Evolutionary conservation across 495 filamentous ascomycete genomes (phyloP).

Genomic region (Penicillium tannophilum): DNA sequence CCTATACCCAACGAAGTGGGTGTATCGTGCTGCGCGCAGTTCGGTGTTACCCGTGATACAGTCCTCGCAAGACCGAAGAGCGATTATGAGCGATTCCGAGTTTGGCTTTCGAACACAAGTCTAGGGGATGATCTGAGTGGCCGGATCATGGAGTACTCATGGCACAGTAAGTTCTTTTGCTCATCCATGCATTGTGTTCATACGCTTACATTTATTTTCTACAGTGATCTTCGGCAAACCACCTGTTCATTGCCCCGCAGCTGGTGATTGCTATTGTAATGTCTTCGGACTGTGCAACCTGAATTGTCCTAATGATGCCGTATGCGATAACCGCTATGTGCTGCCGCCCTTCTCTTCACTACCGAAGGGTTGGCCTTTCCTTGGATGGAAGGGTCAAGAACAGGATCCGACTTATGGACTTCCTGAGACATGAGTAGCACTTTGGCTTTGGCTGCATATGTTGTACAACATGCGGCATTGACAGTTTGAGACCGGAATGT

Average conservation of each 20-base stretch:
- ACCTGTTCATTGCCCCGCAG: slow-evolving; percentile 57
- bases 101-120: slow-evolving; percentile 61
- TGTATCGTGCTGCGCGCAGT: slow-evolving; percentile 71
- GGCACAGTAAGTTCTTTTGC: slow-evolving; percentile 56
- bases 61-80: slow-evolving; percentile 48
- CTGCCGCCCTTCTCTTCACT: slow-evolving; percentile 50
- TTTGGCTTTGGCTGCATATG: neutral
- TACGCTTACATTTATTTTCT: slow-evolving; percentile 5
- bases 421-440: slow-evolving; percentile 32
- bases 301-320: slow-evolving; percentile 34
- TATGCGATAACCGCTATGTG: slow-evolving; percentile 48
- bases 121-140: slow-evolving; percentile 61
- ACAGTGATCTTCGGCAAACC: slow-evolving; percentile 54
- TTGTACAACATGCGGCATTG: neutral
- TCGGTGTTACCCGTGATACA: slow-evolving; percentile 62
- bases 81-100: slow-evolving; percentile 58
- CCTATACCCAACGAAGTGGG: slow-evolving; percentile 54
- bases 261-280: slow-evolving; percentile 64
- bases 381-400: slow-evolving; percentile 52
- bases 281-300: slow-evolving; percentile 63
- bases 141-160: slow-evolving; percentile 73
- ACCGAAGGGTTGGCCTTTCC: slow-evolving; percentile 53
- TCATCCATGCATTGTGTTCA: neutral
- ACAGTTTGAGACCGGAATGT: neutral
- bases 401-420: slow-evolving; percentile 43